Evolutionary conservation across 352 stramenopile species (phyloP), one percentile per base, ranked within the genome.

Genomic region (Globisporangium canariense): DNA sequence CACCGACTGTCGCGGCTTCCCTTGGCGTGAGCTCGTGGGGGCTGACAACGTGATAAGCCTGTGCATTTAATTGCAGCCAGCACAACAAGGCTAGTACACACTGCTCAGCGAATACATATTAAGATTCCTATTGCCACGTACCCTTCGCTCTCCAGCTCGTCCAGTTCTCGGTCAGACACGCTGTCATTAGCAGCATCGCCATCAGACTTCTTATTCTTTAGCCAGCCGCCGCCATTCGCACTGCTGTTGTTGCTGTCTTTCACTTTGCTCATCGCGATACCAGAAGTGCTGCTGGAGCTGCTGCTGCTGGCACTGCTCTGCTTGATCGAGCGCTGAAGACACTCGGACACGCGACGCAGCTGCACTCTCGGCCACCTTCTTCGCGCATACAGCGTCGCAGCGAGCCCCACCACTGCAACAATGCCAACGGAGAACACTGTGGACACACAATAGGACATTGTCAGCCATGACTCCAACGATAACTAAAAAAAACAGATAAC

Each of bases 341-440:
- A 67, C 45, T 57, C 45, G 4, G 55, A 62, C 3, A 62, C 4
- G 9, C 47, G 53, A 1, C 62, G 62, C 10, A 67, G 43, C 41
- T 60, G 60, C 25, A 77, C 34, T 13, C 66, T 49, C n/a, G 58
- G 64, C 64, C 43, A 76, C 65, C 87, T 79, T 2, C 83, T 73
- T 41, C 74, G 73, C 64, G 85, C 74, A 56, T 83, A 91, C 22
- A 89, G 38, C 36, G 63, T 70, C 30, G 82, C 79, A 16, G 70
- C 58, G 41, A 89, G 41, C 2, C 80, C 82, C 5, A 91, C 82
- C 11, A 68, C 61, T 16, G 80, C 60, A 2, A 81, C 82, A 60
- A 89, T 68, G 4, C 63, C 69, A 38, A 91, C 70, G 0, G 74
- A 91, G 22, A 71, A 66, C 7, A 88, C 82, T 90, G 22, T 9